A percentile compares a stretch with the other conserved stretches of the same genome.
Conservation (phyloP, 192 early-diverging fungal species). For the Irineochytrium annulatum region DNA sequence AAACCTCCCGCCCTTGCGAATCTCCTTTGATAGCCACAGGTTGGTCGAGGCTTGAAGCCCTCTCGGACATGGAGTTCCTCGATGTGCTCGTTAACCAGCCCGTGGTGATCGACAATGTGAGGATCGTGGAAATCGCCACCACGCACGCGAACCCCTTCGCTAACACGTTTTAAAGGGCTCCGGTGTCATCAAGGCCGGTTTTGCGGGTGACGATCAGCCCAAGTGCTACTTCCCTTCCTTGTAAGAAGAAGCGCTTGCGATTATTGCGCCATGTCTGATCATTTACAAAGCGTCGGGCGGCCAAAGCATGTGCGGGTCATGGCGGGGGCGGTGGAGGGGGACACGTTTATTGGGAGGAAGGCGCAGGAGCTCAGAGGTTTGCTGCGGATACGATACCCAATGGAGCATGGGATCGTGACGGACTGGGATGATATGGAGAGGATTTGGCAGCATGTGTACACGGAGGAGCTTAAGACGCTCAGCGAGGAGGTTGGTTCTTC, state of each 20-base stretch:
- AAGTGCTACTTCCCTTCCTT: constrained; percentile 93
- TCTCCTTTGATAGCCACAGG: too few species aligned
- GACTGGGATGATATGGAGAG: constrained; percentile 99
- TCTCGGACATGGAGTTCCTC: constrained; percentile 67
- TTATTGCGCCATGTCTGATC: background rate
- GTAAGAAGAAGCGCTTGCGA: constrained; percentile 45
- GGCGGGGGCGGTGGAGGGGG: constrained; percentile 97
- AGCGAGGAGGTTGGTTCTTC: constrained; percentile 76
- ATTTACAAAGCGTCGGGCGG: constrained; percentile 70
- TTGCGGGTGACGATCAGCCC: constrained; percentile 96
- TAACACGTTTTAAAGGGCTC: constrained; percentile 67
- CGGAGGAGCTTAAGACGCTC: constrained; percentile 91
- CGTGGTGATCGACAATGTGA: constrained; percentile 98
- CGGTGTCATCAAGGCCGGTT: constrained; percentile 97
- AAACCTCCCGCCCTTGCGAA: too few species aligned
- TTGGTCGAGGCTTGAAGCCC: too few species aligned
- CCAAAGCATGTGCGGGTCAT: constrained; percentile 96
- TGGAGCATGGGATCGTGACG: constrained; percentile 95
- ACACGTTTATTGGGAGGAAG: constrained; percentile 90
- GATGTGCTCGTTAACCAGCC: constrained; percentile 96
- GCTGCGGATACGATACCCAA: constrained; percentile 88
- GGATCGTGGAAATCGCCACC: constrained; percentile 10
- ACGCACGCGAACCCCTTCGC: background rate
- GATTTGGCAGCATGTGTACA: constrained; percentile 97
- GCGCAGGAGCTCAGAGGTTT: constrained; percentile 96